Base-by-base conservation (phyloP, 352 stramenopile species). In the Globisporangium solare region DNA sequence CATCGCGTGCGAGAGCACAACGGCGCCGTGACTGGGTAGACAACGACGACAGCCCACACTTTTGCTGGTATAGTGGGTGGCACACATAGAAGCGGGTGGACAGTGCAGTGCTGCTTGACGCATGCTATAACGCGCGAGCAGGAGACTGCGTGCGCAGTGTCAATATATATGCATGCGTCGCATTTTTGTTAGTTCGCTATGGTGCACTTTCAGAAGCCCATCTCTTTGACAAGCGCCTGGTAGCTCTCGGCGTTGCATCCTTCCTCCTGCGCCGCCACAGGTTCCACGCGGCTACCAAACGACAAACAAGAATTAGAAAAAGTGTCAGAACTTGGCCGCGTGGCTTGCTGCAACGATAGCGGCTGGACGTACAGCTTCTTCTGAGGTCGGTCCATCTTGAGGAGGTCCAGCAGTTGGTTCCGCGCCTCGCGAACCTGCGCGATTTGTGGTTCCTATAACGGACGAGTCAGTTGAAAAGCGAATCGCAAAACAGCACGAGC, bases 191-290 rank as follows among this genome's bases (percentile, higher is more conserved):
- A 5, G 24, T 27, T 27, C 24, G 24, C 24, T 5, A 5, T 27
- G 2, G 24, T 27, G 24, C 24, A 27, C 24, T 27, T 18, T 66
- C 78, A 91, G 68, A 89, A 91, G 3, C 78, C 78, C 66, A 85
- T 82, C 66, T 91, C 80, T 51, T 89, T 87, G 35, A 92, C 79
- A 13, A 92, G 68, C 5, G 70, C 66, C n/a, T 85, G 63, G 61
- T 92, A 92, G 47, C 67, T 67, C 15, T 66, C 39, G 4, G 55
- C 8, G 13, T 64, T 49, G 15, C 24, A 31, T 20, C 4, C 41
- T 18, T 46, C 47, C 17, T 22, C 7, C 18, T n/a, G 22, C n/a
- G 22, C 21, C 24, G 17, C 7, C 27, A 11, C 40, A 4, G 31
- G 27, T 11, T 60, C 55, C 8, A 46, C 31, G 12, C 55, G 55